Evolutionary conservation across 2,329 filamentous ascomycete genomes (phyloP), one percentile per base, ranked within the genome.

Genomic region (Fusarium concolor): DNA sequence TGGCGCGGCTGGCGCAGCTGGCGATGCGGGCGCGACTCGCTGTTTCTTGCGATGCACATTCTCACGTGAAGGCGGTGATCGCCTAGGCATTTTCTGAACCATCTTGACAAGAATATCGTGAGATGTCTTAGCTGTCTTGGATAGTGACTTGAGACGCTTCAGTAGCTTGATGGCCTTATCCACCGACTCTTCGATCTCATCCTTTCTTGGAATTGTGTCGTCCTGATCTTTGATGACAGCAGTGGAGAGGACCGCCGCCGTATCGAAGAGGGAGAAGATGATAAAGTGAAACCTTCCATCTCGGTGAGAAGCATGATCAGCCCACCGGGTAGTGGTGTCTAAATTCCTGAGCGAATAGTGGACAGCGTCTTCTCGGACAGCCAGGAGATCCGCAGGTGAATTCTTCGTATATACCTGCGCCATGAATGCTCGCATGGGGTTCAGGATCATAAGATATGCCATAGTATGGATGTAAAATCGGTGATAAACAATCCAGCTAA

Each of bases 191-290:
- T 73, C 33, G 2, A 84, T 77, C 22, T 82, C 77, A 1, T 80
- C 76, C 12, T 80, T 79, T 33, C 76, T 78, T 2, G 79, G 77
- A 5, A 84, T 77, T 7, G 73, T 77, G 17, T 72, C 61, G 11
- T 79, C 75, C 10, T 71, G 67, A 38, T 86, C 84, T 62, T 86
- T 84, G 10, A 85, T 79, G 8, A 86, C 73, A 1, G 83, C 82
- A 0, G 84, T 85, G 55, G 81, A 85, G 4, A 86, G 73, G 31
- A 84, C 77, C 1, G 84, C 81, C 0, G 83, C 80, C 0, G 83
- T 84, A 57, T 86, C 83, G 55, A 86, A 86, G 26, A 85, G 79
- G 6, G 80, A 77, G 52, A 86, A 87, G 1, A 84, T 81, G 17
- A 84, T 82, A 51, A 85, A 80, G 59, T 86, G 83, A 33, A 85